Percentiles rank a stretch among this genome's conserved stretches.
These are phyloP conservation scores for Volvariella surrecta DNA, from an alignment of 1,284 basidiomycete species.

Conservation along the genomic window DNA sequence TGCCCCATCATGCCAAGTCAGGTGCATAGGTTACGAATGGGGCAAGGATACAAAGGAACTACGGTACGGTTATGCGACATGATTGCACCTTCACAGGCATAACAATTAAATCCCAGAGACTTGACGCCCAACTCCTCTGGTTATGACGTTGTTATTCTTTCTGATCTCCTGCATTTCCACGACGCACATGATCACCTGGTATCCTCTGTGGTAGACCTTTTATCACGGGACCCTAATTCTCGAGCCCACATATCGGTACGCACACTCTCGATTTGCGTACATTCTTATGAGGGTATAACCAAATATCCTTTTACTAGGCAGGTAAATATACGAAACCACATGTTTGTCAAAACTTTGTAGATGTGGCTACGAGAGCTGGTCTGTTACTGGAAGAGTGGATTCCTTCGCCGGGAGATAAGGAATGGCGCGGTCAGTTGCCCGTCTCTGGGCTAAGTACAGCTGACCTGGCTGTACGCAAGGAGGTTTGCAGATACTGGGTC, in stretches of 20 bases:
- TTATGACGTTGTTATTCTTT: conserved; percentile 56
- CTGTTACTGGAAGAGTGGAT: conserved; percentile 38
- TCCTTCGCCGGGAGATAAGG: conserved; percentile 19
- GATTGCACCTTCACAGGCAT: conserved; percentile 4
- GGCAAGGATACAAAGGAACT: conserved; percentile 37
- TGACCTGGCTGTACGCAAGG: conserved; percentile 41
- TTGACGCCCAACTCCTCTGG: conserved; percentile 18
- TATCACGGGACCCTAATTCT: conserved; percentile 32
- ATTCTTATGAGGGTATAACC: not conserved
- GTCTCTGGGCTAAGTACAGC: conserved; percentile 39
- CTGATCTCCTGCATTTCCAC: conserved; percentile 63
- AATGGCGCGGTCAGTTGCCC: conserved; percentile 39
- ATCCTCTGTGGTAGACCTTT: conserved; percentile 36
- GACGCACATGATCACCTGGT: conserved; percentile 51
- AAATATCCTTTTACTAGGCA: conserved; percentile 23
- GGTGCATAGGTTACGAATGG: conserved; percentile 53
- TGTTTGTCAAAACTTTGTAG: conserved; percentile 49
- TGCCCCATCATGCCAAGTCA: conserved; percentile 29
- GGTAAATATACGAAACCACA: conserved; percentile 51
- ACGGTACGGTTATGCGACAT: conserved; percentile 33
- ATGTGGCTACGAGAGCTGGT: conserved; percentile 29
- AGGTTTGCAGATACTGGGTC: conserved; percentile 53
- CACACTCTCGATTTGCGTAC: conserved; percentile 1
- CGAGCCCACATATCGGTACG: conserved; percentile 47
- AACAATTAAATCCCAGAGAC: conserved; percentile 10